A percentile compares a stretch with the other conserved stretches of the same genome.
phyloP scores from a whole-genome alignment of 495 filamentous ascomycete species.

The Hypoxylon lienhwacheense region DNA sequence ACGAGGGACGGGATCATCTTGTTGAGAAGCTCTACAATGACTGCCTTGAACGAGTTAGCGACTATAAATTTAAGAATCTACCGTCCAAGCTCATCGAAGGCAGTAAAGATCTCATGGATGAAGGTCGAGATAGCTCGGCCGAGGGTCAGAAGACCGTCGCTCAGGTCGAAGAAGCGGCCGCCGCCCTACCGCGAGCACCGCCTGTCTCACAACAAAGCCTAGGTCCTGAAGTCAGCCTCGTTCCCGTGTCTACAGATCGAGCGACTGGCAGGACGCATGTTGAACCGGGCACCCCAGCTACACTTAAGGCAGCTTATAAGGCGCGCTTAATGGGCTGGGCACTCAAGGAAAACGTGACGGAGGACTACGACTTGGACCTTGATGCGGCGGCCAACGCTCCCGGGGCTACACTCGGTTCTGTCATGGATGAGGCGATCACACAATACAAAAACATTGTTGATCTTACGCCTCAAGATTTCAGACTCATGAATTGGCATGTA shows the following conservation, averaged over 20 bases:
- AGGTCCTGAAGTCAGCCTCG: constrained; percentile 52
- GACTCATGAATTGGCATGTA: constrained; percentile 96
- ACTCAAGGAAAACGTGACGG: constrained; percentile 64
- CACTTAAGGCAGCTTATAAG: constrained; percentile 66
- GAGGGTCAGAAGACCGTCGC: constrained; percentile 72
- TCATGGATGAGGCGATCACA: constrained; percentile 83
- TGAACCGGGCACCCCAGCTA: constrained; percentile 58
- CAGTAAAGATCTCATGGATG: constrained; percentile 79
- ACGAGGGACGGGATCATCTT: constrained; percentile 75
- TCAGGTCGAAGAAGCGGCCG: constrained; percentile 63
- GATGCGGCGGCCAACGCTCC: constrained; percentile 60
- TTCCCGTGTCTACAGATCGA: constrained; percentile 61
- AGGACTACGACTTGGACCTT: constrained; percentile 72
- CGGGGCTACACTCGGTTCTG: constrained; percentile 77
- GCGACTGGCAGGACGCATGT: constrained; percentile 62
- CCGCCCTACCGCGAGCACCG: constrained; percentile 50
- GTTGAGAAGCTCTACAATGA: constrained; percentile 93
- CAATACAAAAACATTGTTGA: constrained; percentile 86
- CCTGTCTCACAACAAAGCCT: constrained; percentile 53
- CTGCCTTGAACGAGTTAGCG: constrained; percentile 84
- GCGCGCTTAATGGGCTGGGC: constrained; percentile 81
- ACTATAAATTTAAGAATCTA: constrained; percentile 76
- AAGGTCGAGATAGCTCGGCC: constrained; percentile 72
- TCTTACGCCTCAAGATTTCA: constrained; percentile 80
- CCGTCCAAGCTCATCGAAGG: constrained; percentile 75